These are phyloP conservation scores for Acephala macrosclerotiorum DNA, from an alignment of 2,329 filamentous ascomycete genomes.

Conservation along the genomic window DNA sequence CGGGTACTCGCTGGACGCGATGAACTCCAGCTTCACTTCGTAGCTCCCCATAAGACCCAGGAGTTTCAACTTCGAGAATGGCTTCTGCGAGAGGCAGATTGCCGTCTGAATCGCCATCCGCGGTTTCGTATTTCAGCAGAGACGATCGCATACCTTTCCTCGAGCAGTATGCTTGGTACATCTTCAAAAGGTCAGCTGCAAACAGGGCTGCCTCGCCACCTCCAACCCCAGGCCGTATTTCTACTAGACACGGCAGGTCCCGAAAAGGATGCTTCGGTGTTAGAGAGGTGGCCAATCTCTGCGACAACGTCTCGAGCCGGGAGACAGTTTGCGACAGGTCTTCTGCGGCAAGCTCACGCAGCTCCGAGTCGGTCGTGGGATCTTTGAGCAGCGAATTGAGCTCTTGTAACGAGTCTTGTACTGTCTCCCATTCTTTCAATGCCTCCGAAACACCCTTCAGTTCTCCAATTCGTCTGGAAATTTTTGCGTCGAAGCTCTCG, in stretches of 20 bases:
- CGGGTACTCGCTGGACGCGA: conserved; percentile 90
- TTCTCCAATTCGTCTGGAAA: conserved; percentile 67
- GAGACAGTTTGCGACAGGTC: conserved; percentile 75
- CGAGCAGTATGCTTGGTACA: conserved; percentile 85
- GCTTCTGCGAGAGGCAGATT: conserved; percentile 84
- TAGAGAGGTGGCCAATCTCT: conserved; percentile 76
- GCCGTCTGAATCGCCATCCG: conserved; percentile 67
- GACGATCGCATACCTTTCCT: conserved; percentile 70
- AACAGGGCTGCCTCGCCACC: conserved; percentile 93
- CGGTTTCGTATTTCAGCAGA: conserved; percentile 81
- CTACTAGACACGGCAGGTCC: conserved; percentile 86
- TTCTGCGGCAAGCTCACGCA: conserved; percentile 80
- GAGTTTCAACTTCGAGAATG: conserved; percentile 80
- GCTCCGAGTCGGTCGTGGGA: conserved; percentile 63
- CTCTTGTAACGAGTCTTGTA: conserved; percentile 60
- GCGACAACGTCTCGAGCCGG: conserved; percentile 68
- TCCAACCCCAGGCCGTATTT: conserved; percentile 90
- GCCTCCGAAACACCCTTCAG: conserved; percentile 64
- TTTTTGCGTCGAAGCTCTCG: conserved; percentile 61
- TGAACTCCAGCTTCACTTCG: conserved; percentile 93
- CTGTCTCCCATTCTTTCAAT: conserved; percentile 64
- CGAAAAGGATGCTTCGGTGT: conserved; percentile 92
- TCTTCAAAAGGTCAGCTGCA: conserved; percentile 83
- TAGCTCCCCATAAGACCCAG: conserved; percentile 81
- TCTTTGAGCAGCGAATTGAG: conserved; percentile 58